A percentile compares a stretch with the other conserved stretches of the same genome.
These are phyloP conservation scores for Solanum hybrid DNA, from an alignment of 305 asterid genomes.

Conservation along the genomic window DNA sequence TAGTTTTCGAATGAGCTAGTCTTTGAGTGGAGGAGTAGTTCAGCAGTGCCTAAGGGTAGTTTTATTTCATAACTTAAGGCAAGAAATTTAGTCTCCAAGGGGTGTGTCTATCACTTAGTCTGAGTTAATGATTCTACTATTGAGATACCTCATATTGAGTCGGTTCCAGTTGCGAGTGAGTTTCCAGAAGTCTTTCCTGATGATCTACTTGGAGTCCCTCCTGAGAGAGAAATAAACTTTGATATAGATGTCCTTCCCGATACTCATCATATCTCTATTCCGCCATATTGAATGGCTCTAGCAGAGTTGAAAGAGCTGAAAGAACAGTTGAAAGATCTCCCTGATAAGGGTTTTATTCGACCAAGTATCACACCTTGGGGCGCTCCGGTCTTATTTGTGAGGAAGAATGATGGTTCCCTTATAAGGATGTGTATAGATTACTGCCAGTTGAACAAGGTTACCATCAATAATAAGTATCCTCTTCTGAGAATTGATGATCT, in stretches of 20 bases:
- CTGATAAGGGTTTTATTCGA: not conserved
- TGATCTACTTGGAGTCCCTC: not conserved
- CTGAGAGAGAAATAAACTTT: not conserved
- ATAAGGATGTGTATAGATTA: not conserved
- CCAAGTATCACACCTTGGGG: not conserved
- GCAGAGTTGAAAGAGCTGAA: not conserved
- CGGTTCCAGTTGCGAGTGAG: not conserved
- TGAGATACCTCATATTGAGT: not conserved
- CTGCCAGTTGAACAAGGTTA: not conserved
- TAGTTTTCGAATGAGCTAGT: not conserved
- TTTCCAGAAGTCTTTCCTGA: not conserved
- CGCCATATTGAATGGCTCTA: not conserved
- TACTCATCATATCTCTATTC: not conserved
- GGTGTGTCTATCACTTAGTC: not conserved
- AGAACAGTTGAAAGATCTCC: not conserved
- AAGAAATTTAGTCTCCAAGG: not conserved
- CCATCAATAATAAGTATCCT: not conserved
- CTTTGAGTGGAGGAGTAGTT: not conserved
- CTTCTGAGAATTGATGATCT: not conserved
- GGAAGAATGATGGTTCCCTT: not conserved
- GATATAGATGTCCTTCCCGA: not conserved
- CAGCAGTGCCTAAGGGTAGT: not conserved
- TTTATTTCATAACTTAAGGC: not conserved
- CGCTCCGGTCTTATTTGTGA: not conserved
- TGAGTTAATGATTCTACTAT: not conserved